These are phyloP conservation scores for Tuber aestivum DNA, from an alignment of 495 filamentous ascomycete species.

Conservation along the genomic window DNA sequence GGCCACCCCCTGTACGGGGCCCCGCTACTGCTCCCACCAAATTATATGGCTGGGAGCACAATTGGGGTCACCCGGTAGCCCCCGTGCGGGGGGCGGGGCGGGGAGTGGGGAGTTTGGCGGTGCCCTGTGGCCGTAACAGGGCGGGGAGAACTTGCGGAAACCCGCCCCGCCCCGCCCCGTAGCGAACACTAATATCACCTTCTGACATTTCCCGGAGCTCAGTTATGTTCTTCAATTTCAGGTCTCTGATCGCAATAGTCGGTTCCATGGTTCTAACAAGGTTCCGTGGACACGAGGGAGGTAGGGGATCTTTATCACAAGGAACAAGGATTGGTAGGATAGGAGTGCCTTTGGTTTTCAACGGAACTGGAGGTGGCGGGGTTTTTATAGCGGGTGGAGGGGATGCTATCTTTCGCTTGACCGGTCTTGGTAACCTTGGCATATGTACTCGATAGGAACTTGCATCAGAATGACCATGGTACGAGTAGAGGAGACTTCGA, in stretches of 20 bases:
- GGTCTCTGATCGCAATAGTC: neutral
- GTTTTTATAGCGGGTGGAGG: neutral
- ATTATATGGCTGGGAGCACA: no score
- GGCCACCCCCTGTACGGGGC: no score
- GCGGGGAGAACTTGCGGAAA: no score
- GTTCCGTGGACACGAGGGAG: neutral
- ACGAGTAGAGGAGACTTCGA: neutral
- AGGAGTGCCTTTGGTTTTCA: neutral
- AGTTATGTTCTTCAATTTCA: neutral
- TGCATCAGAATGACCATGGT: neutral
- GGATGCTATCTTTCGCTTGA: neutral
- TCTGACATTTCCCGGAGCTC: neutral
- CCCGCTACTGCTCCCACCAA: no score
- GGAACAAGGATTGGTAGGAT: neutral
- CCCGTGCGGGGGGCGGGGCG: no score
- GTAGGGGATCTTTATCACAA: neutral
- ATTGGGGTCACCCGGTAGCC: no score
- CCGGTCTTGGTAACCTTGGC: neutral
- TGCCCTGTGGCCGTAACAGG: no score
- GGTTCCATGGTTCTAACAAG: neutral
- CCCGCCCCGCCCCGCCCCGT: no score
- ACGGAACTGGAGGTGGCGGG: neutral
- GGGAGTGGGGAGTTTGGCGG: no score
- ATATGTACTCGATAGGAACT: neutral
- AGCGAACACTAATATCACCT: no score